Conservation (phyloP, 2,329 filamentous ascomycete species). For the Conoideocrella luteorostrata region DNA sequence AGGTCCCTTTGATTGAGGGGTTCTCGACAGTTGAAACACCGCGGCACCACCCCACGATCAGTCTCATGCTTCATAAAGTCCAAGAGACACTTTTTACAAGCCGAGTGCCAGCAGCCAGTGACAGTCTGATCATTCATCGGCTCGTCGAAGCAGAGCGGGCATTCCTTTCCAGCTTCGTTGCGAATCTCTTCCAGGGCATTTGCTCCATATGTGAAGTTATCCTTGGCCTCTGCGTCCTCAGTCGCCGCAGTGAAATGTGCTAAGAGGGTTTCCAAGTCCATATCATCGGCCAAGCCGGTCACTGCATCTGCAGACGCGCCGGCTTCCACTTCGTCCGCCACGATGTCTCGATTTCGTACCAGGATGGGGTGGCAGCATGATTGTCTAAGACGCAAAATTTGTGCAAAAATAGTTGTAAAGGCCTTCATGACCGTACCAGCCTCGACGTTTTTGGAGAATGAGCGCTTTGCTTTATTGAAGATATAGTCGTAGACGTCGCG, state of each 20-base stretch:
- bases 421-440: conserved; percentile 91
- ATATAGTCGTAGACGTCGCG: conserved; percentile 91
- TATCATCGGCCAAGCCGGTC: conserved; percentile 83
- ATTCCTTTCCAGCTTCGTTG: conserved; percentile 81
- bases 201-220: conserved; percentile 63
- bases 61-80: conserved; percentile 84
- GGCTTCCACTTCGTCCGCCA: conserved; percentile 83
- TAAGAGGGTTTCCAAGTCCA: conserved; percentile 86
- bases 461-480: conserved; percentile 71
- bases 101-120: conserved; percentile 95
- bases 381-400: conserved; percentile 87
- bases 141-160: conserved; percentile 90
- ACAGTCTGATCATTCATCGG: conserved; percentile 93
- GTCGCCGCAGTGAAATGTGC: conserved; percentile 71
- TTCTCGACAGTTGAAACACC: conserved; percentile 88
- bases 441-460: conserved; percentile 81
- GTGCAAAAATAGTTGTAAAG: conserved; percentile 94
- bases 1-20: conserved; percentile 75
- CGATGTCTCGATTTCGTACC: conserved; percentile 75
- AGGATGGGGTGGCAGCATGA: conserved; percentile 90
- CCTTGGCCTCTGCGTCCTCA: conserved; percentile 57
- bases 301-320: conserved; percentile 66
- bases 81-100: conserved; percentile 88
- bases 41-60: conserved; percentile 66
- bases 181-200: conserved; percentile 88